Base-by-base conservation (phyloP, 2,329 filamentous ascomycete genomes). In the Phaeosphaeriaceae sp. region DNA sequence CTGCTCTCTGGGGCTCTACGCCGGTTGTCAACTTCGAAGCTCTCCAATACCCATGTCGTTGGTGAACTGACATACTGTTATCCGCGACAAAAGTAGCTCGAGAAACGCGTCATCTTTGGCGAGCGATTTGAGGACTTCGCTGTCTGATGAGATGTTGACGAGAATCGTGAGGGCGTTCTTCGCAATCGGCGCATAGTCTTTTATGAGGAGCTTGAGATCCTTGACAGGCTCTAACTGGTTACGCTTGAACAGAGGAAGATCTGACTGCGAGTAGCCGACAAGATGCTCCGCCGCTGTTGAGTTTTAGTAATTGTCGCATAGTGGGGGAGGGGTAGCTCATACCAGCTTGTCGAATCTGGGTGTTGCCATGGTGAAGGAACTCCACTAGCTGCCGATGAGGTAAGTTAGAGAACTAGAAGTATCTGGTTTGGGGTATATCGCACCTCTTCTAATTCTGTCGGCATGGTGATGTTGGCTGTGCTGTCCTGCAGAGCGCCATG, bases 111-210 rank as follows among this genome's bases (percentile, higher is more conserved):
- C 89, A 73, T 99, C 94, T 19, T 85, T 86, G 0, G 88, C 89
- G 21, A 98, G 81, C 52, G 81, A 82, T 42, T 91, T 85, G 42
- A 97, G 81, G 2, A 98, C 83, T 53, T 93, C 91, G 13, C 82
- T 80, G 68, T 98, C 93, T 17, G 87, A 87, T 1, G 91, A 90
- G 17, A 95, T 82, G 75, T 97, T 97, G 70, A 98, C 86, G 61
- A 99, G 88, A 67, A 97, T 94, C 15, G 89, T 96, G 66, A 97
- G 81, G 40, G 91, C 93, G 87, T 97, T 91, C 76, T 95, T 92
- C n/a, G 94, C 91, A 60, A 97, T 97, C 76, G 90, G 88, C 88
- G 88, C 84, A 73, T 96, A 91, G 76, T 98, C 95, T 72, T 88
- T 88, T 40, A 95, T 85, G 24, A 98, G 81, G 3, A 97, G 84